Percentiles rank a stretch among this genome's conserved stretches.
Evolutionary conservation across 1,284 basidiomycete species (phyloP).

Genomic region (Irpex sp.): DNA sequence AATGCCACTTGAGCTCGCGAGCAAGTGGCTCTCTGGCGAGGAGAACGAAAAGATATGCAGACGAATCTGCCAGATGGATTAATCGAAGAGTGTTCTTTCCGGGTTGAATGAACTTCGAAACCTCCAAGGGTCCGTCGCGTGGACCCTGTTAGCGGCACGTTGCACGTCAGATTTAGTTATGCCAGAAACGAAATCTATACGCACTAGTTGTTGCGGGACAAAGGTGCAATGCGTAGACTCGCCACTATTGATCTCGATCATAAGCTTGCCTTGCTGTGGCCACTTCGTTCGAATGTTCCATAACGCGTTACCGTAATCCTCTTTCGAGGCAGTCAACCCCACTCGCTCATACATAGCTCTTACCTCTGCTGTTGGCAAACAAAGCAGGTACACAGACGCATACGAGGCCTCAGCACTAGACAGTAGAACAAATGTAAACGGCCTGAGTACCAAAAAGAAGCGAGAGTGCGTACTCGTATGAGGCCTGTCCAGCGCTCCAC

Average conservation of each 20-base stretch:
- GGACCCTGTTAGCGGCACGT: slow-evolving; percentile 11
- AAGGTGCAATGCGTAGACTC: neutral
- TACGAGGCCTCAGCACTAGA: slow-evolving; percentile 9
- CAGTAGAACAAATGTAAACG: neutral
- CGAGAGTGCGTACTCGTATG: neutral
- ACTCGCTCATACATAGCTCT: slow-evolving; percentile 23
- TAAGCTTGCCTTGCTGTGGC: neutral
- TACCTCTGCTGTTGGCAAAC: slow-evolving; percentile 29
- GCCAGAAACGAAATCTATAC: neutral
- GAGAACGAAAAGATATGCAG: slow-evolving; percentile 37
- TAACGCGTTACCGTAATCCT: neutral
- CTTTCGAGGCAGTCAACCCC: neutral
- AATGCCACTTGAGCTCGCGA: neutral
- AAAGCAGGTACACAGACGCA: slow-evolving; percentile 36
- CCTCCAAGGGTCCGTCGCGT: slow-evolving; percentile 28
- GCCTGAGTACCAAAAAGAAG: neutral
- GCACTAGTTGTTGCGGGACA: neutral
- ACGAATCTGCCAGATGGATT: slow-evolving; percentile 39
- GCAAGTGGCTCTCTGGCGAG: neutral
- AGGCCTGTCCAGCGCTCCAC: neutral
- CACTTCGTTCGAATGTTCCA: neutral
- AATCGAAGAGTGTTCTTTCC: slow-evolving; percentile 41
- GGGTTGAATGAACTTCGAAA: slow-evolving; percentile 32
- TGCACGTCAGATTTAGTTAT: neutral
- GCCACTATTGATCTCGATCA: neutral